phyloP scores from a whole-genome alignment of 345 rosid genomes.

The Laguncularia racemosa region DNA sequence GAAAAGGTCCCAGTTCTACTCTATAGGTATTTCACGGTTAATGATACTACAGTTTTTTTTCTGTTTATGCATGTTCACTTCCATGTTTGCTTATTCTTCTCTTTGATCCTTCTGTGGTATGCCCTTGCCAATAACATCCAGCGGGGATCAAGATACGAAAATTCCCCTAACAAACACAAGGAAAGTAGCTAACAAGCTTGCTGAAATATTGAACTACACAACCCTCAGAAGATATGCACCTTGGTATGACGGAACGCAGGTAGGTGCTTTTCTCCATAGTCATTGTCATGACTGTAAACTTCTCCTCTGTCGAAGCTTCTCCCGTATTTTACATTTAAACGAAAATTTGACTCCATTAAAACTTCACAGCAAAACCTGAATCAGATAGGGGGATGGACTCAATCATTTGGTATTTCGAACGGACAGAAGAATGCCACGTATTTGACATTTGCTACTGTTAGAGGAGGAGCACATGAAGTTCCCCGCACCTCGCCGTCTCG shows the following conservation, averaged over 20 bases:
- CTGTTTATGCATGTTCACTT: too few species aligned
- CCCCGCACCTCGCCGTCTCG: background rate
- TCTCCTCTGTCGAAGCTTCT: too few species aligned
- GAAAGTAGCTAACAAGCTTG: background rate
- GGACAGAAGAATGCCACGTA: background rate
- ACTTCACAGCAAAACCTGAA: background rate
- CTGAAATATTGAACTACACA: background rate
- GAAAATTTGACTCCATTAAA: background rate
- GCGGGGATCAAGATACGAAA: conserved; percentile 6
- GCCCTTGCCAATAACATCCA: background rate
- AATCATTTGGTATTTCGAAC: background rate
- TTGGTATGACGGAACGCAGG: conserved; percentile 2
- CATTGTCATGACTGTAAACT: too few species aligned
- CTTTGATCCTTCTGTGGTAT: background rate
- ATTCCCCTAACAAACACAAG: background rate
- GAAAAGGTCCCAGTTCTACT: background rate
- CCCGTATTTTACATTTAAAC: too few species aligned
- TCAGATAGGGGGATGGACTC: conserved; percentile 9
- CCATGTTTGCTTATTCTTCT: background rate
- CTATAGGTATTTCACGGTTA: background rate
- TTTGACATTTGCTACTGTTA: conserved; percentile 6
- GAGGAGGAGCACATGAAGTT: conserved; percentile 11
- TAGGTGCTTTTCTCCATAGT: too few species aligned
- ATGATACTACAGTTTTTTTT: background rate
- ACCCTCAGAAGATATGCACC: background rate